Evolutionary conservation across 345 rosid species (phyloP), one percentile per base, ranked within the genome.

Genomic region (Boechera retrofracta): DNA sequence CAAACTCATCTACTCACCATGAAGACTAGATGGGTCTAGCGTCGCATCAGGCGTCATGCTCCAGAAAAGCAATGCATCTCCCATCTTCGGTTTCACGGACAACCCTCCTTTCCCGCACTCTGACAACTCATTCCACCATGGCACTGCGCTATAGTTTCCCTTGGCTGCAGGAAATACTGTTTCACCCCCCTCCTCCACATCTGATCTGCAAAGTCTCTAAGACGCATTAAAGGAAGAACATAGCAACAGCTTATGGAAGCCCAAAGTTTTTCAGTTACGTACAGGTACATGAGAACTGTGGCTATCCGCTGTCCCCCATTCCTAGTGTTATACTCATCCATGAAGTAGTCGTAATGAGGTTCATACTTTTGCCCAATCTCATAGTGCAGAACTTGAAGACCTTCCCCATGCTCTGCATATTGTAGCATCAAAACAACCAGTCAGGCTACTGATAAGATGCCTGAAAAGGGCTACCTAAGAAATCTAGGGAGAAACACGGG

Each of bases 41-140:
- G 85, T 10, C 29, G 87, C 98, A 81, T 95, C 99, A 69, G 98
- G 99, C 52, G 80, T 89, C 98, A 91, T 87, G 85, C 97, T 91
- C 98, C 96, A 95, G 86, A 95, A 93, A 82, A 95, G 96, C 76
- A 95, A 83, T 28, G 98, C 99, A 85, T 95, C 98, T 39, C 99
- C 98, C 97, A 83, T 88, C 81, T 87, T 93, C 28, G 98, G 97
- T 82, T 89, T 91, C 51, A 95, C 82, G 2, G 98, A 92, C 55
- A 95, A 91, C 18, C 98, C 99, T 69, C 45, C 77, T 79, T 91
- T 88, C 55, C 94, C 96, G 48, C 99, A 95, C 66, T 87, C 92
- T 35, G 99, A 91, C 76, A 95, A 82, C 83, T 91, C 91, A 44
- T 88, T 67, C 96, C 94, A 93, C 99, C 98, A 89, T 51, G 96